Base-by-base conservation (phyloP, 2,329 filamentous ascomycete species). In the Calonectria pseudoturangicola region DNA sequence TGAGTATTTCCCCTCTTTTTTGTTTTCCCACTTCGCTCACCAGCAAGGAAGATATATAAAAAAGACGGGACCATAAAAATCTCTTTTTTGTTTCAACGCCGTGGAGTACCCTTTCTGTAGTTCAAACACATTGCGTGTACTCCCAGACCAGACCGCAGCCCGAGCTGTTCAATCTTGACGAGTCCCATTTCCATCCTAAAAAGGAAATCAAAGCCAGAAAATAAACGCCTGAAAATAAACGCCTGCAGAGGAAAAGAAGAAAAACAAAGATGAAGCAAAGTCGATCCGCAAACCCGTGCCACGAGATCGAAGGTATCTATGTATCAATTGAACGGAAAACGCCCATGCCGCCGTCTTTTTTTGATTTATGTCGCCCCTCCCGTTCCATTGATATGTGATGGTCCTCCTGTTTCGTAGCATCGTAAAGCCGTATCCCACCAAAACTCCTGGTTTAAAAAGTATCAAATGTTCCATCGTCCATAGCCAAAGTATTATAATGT, bases 251-350 rank as follows among this genome's bases (percentile, higher is more conserved):
- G 64, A 70, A 60, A 75, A 74, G 69, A 68, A 71, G 13, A 65
- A 33, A 69, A 68, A 51, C 58, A 51, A 21, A 21, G 25, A 54
- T 45, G 18, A 58, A 43, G 63, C 70, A 74, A 71, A 71, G 58
- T 73, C 73, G 78, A 78, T 77, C 72, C 69, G 70, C 75, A 77
- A 51, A 75, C 58, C 76, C 63, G 63, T 64, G 64, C 73, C 74
- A 73, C 76, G 69, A 74, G 63, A 75, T 80, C 75, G 67, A 74
- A 78, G 79, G 75, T 77, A 80, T 79, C 77, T 75, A 47, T 76
- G 63, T 78, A 79, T 80, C 79, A 80, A 79, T 77, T 43, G 79
- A 79, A 80, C 76, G 76, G 77, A 79, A 75, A 80, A 79, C 79
- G 79, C 79, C 73, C 75, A 72, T 73, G 73, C 72, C 70, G 68